Evolutionary conservation across 2,329 filamentous ascomycete genomes (phyloP), one percentile per base, ranked within the genome.

Genomic region (Mariannaea sp.): DNA sequence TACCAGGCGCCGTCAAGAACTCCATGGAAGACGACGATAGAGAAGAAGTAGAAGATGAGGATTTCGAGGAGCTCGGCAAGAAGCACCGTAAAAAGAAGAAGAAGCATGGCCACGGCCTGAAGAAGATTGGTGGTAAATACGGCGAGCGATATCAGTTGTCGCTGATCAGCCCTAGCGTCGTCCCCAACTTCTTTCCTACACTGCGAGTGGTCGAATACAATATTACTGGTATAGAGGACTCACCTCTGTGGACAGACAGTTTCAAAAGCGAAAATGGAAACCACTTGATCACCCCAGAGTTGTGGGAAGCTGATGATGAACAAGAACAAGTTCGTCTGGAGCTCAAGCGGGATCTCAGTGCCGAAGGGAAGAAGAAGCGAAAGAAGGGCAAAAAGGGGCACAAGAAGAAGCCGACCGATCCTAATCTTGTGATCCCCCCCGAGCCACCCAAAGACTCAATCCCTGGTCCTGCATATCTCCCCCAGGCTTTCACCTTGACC

Each of bases 181-280:
- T 97, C 7, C 94, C 93, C 6, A 97, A 94, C 68, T 96, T 91
- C 71, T 94, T 92, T 60, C 94, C 93, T 0, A 92, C 89, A 1
- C 73, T 97, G 26, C 84, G 92, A n/a, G 81, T 99, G n/a, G 79
- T 93, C 59, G 90, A 96, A 67, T 99, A 97, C 77, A 97, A 99
- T 69, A 90, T 90, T 49, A 89, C 80, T 0, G 90, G 91, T 0
- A 70, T 96, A 3, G 88, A 91, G 59, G 66, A 83, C 46, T 62
- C 70, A 0, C 66, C 74, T 1, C 71, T 77, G 1, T 84, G 82
- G 81, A 58, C 65, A 1, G 76, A 77, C 43, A 49, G 65, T 1
- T 64, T 64, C 29, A 49, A 47, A 4, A n/a, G 29, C 5, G 13
- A 32, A 13, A n/a, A 5, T 32, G 29, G 56, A 48, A 7, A 47